A percentile compares a stretch with the other conserved stretches of the same genome.
Conservation (phyloP, 208 protist genomes). For the Trypanosoma rangeli region DNA sequence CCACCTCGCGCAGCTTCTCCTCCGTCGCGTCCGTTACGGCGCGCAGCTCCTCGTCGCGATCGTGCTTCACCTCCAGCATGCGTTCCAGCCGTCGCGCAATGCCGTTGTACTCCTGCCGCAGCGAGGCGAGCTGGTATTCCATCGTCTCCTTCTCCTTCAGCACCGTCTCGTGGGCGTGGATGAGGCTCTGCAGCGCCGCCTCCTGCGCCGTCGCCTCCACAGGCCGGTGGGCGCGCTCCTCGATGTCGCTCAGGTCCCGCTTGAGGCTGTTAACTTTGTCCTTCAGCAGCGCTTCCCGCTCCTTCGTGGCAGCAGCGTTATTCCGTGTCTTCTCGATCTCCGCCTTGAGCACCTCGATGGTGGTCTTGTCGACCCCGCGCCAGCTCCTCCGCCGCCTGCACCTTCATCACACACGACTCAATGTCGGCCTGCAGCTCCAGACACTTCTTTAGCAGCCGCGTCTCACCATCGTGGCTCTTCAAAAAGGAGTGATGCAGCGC, state of each 20-base stretch:
- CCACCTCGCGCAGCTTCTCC: constrained; percentile 57
- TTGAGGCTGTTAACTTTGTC: constrained; percentile 95
- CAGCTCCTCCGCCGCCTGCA: constrained; percentile 93
- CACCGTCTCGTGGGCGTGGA: constrained; percentile 89
- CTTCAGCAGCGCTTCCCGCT: constrained; percentile 94
- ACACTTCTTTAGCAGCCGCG: constrained; percentile 95
- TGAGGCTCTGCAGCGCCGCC: constrained; percentile 91
- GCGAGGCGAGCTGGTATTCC: constrained; percentile 48
- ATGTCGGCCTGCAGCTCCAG: constrained; percentile 95
- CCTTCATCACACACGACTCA: constrained; percentile 93
- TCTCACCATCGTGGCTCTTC: constrained; percentile 97
- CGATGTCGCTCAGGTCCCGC: constrained; percentile 93
- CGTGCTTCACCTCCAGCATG: constrained; percentile 42
- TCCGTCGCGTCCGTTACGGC: constrained; percentile 40
- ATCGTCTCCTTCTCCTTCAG: constrained; percentile 90
- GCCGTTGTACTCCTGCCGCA: constrained; percentile 50
- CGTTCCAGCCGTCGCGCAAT: constrained; percentile 52
- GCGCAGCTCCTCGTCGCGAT: constrained; percentile 53
- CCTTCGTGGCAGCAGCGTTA: constrained; percentile 87
- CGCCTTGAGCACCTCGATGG: constrained; percentile 91
- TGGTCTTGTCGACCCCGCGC: constrained; percentile 94
- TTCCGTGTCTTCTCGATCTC: constrained; percentile 96
- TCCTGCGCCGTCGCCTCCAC: constrained; percentile 93
- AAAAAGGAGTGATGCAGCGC: constrained; percentile 96
- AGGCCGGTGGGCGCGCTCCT: constrained; percentile 82